A percentile compares a stretch with the other conserved stretches of the same genome.
phyloP scores from a whole-genome alignment of 495 filamentous ascomycete genomes.

The Aspergillus egyptiacus region DNA sequence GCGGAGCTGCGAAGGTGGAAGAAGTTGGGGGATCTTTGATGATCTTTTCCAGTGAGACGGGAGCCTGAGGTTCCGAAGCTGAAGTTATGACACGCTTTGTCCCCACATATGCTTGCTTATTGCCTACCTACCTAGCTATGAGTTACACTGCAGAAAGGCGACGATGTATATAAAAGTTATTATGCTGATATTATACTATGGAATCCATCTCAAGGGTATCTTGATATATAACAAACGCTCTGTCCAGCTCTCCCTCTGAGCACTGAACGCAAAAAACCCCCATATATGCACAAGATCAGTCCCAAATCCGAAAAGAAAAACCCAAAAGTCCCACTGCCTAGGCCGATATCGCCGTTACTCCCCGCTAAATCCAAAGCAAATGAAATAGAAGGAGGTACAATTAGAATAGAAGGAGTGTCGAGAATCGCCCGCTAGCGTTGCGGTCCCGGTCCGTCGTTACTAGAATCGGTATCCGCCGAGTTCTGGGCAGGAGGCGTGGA shows the following conservation, averaged over 20 bases:
- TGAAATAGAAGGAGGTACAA: not conserved
- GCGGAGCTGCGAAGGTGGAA: not conserved
- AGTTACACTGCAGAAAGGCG: too few relatives aligned
- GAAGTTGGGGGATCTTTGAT: conserved; percentile 4
- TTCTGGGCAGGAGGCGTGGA: not conserved
- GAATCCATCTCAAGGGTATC: conserved; percentile 16
- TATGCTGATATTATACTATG: not conserved
- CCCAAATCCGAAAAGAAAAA: conserved; percentile 8
- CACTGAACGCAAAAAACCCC: not conserved
- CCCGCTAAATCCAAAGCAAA: conserved; percentile 17
- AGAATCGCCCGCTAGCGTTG: conserved; percentile 1
- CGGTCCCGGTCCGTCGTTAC: conserved; percentile 1
- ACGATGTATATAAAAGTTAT: conserved; percentile 6
- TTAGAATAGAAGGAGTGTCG: not conserved
- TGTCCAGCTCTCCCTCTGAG: not conserved
- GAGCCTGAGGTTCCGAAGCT: conserved; percentile 2
- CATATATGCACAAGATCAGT: not conserved
- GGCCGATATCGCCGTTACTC: conserved; percentile 14
- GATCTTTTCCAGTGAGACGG: conserved; percentile 5
- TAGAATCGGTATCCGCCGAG: not conserved
- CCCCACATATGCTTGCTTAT: not conserved
- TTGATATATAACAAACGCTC: conserved; percentile 10
- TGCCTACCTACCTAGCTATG: too few relatives aligned
- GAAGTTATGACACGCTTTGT: not conserved
- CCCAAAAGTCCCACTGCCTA: conserved; percentile 1